A percentile compares a stretch with the other conserved stretches of the same genome.
Evolutionary conservation across 495 filamentous ascomycete genomes (phyloP).

Genomic region (Staphylotrichum tortipilum): DNA sequence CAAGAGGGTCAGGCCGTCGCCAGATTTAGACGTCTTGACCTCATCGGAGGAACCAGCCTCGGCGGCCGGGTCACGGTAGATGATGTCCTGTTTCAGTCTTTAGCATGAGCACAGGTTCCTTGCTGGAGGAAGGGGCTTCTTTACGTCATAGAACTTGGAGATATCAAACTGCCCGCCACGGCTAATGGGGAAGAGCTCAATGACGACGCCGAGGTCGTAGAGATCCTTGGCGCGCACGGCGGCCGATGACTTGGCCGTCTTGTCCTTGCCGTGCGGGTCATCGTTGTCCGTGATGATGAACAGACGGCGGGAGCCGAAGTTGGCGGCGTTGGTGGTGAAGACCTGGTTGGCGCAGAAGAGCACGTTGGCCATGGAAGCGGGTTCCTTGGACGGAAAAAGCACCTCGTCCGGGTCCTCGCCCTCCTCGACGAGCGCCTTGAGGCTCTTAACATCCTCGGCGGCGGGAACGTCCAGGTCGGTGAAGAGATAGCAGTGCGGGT

Average conservation of each 20-base stretch:
- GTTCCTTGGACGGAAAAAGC: constrained; percentile 59
- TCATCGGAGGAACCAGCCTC: constrained; percentile 47
- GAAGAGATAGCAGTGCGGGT: constrained; percentile 88
- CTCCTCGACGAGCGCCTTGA: constrained; percentile 65
- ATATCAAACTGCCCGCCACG: constrained; percentile 68
- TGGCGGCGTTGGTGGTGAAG: constrained; percentile 89
- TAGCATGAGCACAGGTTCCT: no score
- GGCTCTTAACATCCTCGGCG: constrained; percentile 72
- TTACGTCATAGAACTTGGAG: constrained; percentile 84
- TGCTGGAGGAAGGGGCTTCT: constrained; percentile 1
- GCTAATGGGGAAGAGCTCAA: constrained; percentile 92
- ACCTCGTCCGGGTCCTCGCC: constrained; percentile 61
- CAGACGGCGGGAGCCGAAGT: constrained; percentile 82
- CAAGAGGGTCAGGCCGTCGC: constrained; percentile 72
- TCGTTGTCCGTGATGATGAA: constrained; percentile 97
- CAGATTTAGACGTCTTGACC: constrained; percentile 42
- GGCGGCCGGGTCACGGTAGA: constrained; percentile 57
- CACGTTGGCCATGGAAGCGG: constrained; percentile 77
- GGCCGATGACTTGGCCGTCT: constrained; percentile 60
- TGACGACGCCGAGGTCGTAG: constrained; percentile 86
- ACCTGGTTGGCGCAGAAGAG: constrained; percentile 94
- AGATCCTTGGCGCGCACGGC: constrained; percentile 87
- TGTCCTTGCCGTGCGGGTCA: constrained; percentile 67
- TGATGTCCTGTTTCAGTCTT: constrained; percentile 58
- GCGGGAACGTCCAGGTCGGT: constrained; percentile 81